Percentiles rank a stretch among this genome's conserved stretches.
These are phyloP conservation scores for Pyricularia sp. DNA, from an alignment of 2,329 filamentous ascomycete genomes.

Conservation along the genomic window DNA sequence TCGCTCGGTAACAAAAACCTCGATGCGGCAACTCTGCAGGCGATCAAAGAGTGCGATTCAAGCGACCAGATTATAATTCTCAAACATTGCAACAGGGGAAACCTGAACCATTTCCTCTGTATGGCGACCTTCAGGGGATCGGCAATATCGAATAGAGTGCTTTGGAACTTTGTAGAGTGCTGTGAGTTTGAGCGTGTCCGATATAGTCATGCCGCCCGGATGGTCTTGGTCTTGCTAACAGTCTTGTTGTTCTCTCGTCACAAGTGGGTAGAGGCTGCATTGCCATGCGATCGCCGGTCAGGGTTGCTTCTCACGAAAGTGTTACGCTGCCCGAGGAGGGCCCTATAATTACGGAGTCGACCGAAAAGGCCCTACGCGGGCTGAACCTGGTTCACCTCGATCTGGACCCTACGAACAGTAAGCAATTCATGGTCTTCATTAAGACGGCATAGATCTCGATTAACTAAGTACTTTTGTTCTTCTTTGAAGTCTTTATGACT, in stretches of 20 bases:
- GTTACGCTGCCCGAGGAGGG: not conserved
- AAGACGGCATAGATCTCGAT: not conserved
- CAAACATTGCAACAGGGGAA: not conserved
- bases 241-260: not conserved
- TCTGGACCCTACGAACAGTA: conserved; percentile 1
- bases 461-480: not conserved
- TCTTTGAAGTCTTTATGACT: conserved; percentile 1
- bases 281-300: not conserved
- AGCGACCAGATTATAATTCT: not conserved
- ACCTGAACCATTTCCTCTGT: not conserved
- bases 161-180: conserved; percentile 4
- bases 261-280: not conserved
- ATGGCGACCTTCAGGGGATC: not conserved
- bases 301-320: not conserved
- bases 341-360: not conserved
- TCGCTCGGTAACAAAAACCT: not conserved
- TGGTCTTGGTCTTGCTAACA: not conserved
- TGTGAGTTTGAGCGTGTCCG: not conserved
- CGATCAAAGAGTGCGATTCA: not conserved
- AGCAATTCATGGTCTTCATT: not conserved
- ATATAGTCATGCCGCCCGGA: not conserved
- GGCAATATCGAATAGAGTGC: not conserved
- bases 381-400: conserved; percentile 1
- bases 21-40: not conserved
- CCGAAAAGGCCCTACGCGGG: not conserved